phyloP scores from a whole-genome alignment of 1,284 basidiomycete genomes.

The Phellopilus nigrolimitatus region DNA sequence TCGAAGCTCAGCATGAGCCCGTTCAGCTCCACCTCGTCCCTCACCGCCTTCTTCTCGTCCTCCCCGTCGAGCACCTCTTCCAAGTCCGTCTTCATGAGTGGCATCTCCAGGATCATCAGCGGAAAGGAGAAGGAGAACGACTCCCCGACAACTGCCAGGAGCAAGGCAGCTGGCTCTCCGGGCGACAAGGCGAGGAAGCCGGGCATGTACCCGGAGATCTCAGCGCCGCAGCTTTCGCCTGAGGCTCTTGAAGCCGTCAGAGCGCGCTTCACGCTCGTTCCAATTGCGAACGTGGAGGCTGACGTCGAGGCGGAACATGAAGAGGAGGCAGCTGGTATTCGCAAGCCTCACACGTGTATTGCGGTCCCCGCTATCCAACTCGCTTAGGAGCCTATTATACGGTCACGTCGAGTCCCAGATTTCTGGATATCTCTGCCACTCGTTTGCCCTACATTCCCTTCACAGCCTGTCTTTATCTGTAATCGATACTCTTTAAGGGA shows the following conservation, averaged over 20 bases:
- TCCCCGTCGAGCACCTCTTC: neutral
- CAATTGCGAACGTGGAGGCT: conserved; percentile 9
- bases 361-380: neutral
- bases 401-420: neutral
- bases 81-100: conserved; percentile 10
- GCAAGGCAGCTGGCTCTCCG: neutral
- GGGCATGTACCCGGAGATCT: conserved; percentile 13
- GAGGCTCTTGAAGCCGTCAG: conserved; percentile 15
- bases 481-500: too few species aligned
- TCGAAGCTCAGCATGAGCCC: conserved; percentile 16
- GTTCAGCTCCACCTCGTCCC: conserved; percentile 15
- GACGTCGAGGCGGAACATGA: conserved; percentile 6
- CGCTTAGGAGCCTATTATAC: neutral
- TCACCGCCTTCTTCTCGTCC: conserved; percentile 14
- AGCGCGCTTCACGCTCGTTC: conserved; percentile 15
- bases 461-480: too few species aligned
- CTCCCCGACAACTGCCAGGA: neutral
- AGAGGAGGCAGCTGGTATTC: too few species aligned
- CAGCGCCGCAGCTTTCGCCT: conserved; percentile 11
- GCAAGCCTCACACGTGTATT: too few species aligned
- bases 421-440: neutral
- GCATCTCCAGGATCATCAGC: neutral
- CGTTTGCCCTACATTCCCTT: too few species aligned
- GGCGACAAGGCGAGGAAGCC: neutral
- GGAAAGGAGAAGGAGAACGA: conserved; percentile 3